These are phyloP conservation scores for Mycosphaerella sp. DNA, from an alignment of 2,329 filamentous ascomycete genomes.

Conservation along the genomic window DNA sequence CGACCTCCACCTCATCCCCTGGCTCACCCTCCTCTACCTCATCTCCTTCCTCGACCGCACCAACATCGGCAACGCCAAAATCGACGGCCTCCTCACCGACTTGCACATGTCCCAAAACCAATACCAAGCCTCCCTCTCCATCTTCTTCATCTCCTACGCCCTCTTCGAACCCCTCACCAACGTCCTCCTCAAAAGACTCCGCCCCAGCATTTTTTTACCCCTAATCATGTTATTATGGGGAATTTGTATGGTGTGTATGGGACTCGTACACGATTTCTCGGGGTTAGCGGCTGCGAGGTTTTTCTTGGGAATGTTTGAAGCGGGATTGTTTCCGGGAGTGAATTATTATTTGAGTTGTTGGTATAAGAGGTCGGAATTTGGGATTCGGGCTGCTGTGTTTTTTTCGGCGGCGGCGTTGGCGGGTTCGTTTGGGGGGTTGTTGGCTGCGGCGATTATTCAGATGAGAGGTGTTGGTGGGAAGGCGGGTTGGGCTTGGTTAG, in stretches of 20 bases:
- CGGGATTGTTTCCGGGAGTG: conserved; percentile 59
- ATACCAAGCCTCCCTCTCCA: conserved; percentile 69
- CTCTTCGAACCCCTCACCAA: conserved; percentile 74
- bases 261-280: conserved; percentile 17
- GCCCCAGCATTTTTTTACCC: conserved; percentile 66
- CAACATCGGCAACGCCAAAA: conserved; percentile 68
- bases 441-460: conserved; percentile 63
- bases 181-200: conserved; percentile 65
- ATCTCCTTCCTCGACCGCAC: conserved; percentile 65
- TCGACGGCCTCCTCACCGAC: conserved; percentile 50
- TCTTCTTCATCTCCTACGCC: conserved; percentile 83
- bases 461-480: conserved; percentile 57
- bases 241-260: conserved; percentile 52
- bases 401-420: conserved; percentile 76
- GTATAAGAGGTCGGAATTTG: conserved; percentile 74
- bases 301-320: conserved; percentile 65
- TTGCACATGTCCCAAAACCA: conserved; percentile 53
- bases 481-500: conserved; percentile 20
- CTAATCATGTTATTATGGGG: conserved; percentile 73
- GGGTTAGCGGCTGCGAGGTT: conserved; percentile 30
- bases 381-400: conserved; percentile 72
- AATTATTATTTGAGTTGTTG: conserved; percentile 78
- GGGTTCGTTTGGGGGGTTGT: conserved; percentile 68
- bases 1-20: conserved; percentile 56
- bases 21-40: conserved; percentile 65